Percentiles rank a stretch among this genome's conserved stretches.
Conservation (phyloP, 306 rosid species). For the Erythrophleum fordii region DNA sequence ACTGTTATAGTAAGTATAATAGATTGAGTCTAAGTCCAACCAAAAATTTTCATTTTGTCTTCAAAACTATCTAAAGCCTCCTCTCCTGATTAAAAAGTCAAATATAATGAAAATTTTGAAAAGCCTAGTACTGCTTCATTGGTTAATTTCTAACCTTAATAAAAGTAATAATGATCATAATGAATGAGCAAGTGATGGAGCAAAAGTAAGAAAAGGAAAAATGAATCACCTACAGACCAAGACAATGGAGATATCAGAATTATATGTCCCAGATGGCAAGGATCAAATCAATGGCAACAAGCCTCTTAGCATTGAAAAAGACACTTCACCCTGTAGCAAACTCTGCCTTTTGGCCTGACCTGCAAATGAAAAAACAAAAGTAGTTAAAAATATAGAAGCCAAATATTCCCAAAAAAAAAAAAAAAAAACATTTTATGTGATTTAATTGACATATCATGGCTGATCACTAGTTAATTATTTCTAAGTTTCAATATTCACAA, state of each 20-base stretch:
- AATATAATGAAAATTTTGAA: neutral
- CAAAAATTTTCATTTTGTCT: too few relatives aligned
- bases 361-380: slow-evolving; percentile 11
- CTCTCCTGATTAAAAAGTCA: neutral
- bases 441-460: neutral
- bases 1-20: too few relatives aligned
- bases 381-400: neutral
- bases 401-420: too few relatives aligned
- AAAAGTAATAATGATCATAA: neutral
- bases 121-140: neutral
- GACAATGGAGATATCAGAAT: neutral
- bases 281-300: slow-evolving; percentile 57
- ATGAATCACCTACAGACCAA: too few relatives aligned
- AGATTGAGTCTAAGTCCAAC: too few relatives aligned
- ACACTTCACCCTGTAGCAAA: slow-evolving; percentile 57
- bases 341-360: slow-evolving; percentile 60
- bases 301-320: slow-evolving; percentile 53
- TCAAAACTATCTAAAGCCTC: neutral
- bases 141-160: neutral
- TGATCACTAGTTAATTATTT: neutral
- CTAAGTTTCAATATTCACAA: neutral
- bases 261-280: slow-evolving; percentile 48
- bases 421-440: neutral
- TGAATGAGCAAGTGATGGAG: neutral
- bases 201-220: too few relatives aligned